phyloP scores from a whole-genome alignment of 495 filamentous ascomycete species.

The Tuber calosporum region DNA sequence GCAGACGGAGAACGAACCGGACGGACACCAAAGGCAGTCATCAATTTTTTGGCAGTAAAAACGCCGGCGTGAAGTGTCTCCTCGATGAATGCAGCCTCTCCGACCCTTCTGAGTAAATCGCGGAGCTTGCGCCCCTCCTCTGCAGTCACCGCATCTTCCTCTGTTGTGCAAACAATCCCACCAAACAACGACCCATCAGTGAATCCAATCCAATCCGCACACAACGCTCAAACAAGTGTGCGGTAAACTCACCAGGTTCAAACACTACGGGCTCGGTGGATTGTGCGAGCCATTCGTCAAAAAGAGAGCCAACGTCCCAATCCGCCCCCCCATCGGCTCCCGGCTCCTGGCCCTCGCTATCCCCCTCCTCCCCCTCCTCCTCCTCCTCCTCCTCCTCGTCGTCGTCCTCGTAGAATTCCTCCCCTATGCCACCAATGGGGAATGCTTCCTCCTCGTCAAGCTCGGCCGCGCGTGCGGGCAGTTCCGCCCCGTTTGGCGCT shows the following conservation, averaged over 20 bases:
- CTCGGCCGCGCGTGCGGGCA: not conserved
- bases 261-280: conserved; percentile 57
- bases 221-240: conserved; percentile 28
- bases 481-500: not conserved
- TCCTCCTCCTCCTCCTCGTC: conserved; percentile 14
- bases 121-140: conserved; percentile 65
- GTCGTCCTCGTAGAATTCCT: conserved; percentile 6
- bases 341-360: conserved; percentile 50
- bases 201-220: conserved; percentile 31
- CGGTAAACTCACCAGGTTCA: conserved; percentile 47
- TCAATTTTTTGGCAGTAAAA: conserved; percentile 72
- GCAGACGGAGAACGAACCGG: conserved; percentile 43
- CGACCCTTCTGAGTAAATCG: conserved; percentile 63
- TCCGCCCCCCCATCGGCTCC: conserved; percentile 57
- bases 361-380: conserved; percentile 16
- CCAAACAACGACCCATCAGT: conserved; percentile 32
- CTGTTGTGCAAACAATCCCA: conserved; percentile 27
- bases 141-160: conserved; percentile 59
- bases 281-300: conserved; percentile 60
- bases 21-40: conserved; percentile 82
- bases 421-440: not conserved
- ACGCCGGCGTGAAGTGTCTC: conserved; percentile 60
- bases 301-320: conserved; percentile 63
- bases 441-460: conserved; percentile 1
- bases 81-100: conserved; percentile 66